Evolutionary conservation across 352 stramenopile genomes (phyloP), one percentile per base, ranked within the genome.

Genomic region (Pythium myriotylum): DNA sequence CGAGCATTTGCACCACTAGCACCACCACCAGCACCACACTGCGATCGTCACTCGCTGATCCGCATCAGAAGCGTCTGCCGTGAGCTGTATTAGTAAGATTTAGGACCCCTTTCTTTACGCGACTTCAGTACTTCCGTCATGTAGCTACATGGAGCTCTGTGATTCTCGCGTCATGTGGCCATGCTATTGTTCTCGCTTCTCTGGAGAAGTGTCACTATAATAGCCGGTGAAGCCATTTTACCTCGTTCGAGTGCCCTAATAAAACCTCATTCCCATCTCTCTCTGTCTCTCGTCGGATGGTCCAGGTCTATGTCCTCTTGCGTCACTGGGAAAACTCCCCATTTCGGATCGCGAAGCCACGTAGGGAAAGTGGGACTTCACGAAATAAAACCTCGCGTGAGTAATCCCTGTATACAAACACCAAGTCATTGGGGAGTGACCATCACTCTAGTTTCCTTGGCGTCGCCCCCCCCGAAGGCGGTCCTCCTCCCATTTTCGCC

Each of bases 371-470:
- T 20, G 39, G 12, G 3, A 35, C 29, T 35, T 10, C 29, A 26
- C 19, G 1, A 20, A 33, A 51, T 50, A 68, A 68, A 68, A 68
- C 52, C 61, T 62, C 53, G 42, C 52, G 16, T 9, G 2, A 19
- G 9, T 17, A 23, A 17, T 3, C 14, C 5, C 7, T 14, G 4
- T 27, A 55, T 68, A 65, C 54, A 60, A 56, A 53, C 12, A 1
- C 23, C 43, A 55, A 64, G 54, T 69, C 26, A 50, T 4, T 43
- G 23, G 47, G 27, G 33, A 45, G 27, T 55, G 59, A 69, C 62
- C 54, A 65, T 61, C 62, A 69, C 62, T 69, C 55, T 19, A n/a
- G 19, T 63, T 60, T 45, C 39, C 43, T n/a, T 29, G 6, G 49
- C 20, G 53, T 68, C 61, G 39, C 54, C 61, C 20, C 2, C 20